Base-by-base conservation (phyloP, 176 grass and related monocot genomes). In the Rhynchospora tenuis region DNA sequence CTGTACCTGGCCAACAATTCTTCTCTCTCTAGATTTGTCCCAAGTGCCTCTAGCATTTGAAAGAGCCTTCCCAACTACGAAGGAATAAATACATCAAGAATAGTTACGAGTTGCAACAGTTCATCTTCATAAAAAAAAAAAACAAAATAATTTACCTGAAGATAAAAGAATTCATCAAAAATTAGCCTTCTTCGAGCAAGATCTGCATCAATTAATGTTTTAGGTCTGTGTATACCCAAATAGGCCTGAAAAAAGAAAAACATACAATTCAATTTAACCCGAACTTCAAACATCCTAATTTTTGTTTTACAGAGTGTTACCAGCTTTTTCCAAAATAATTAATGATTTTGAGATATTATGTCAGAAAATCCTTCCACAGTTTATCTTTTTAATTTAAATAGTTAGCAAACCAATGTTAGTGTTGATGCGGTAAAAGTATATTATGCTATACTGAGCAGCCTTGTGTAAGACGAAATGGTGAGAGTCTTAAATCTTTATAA, bases 151-250 rank as follows among this genome's bases (percentile, higher is more conserved):
- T 81, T 44, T 81, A 98, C 95, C 92, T 98, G 95, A 84, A 98
- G 89, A 85, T 94, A 98, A 89, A 98, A 98, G 85, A 98, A 98
- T 62, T 98, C 95, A 66, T 98, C 95, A 81, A 98, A 98, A 85
- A 98, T 93, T 61, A 98, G 78, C 87, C 95, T 93, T 88, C 89
- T 93, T 12, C 95, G 92, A 88, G 92, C 92, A 80, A 93, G 86
- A 93, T 91, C 89, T 88, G 95, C 95, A 87, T 94, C 92, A 94
- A 87, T 84, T 90, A 87, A 77, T 86, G 88, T 90, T 33, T 81
- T 86, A 31, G 95, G 95, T 78, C 83, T 84, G 67, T 98, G 95
- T 83, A 98, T 98, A 59, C 95, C 92, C 71, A 89, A 87, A 85
- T 95, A 98, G 75, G 95, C 95, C 95, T 98, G 91, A 78, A 88